Evolutionary conservation across 768 basidiomycete genomes (phyloP), one percentile per base, ranked within the genome.

Genomic region (Hortiboletus campestris): DNA sequence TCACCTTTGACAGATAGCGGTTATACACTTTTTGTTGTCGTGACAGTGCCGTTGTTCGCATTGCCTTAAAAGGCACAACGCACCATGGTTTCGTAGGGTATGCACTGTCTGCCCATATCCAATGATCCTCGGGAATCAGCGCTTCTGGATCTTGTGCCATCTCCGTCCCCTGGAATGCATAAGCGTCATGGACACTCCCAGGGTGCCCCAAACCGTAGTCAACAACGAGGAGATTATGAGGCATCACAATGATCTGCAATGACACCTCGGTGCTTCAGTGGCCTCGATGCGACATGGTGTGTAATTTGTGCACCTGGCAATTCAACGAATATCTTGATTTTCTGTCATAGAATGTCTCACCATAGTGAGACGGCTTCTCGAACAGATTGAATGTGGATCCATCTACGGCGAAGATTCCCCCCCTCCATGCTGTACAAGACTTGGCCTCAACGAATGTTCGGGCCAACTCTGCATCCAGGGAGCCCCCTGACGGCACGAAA

Each of bases 61-160:
- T 28, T 1, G 5, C 41, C 32, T 59, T 59, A 2, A 59, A 56
- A 3, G 49, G 54, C 1, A 56, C 19, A 0, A 56, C 40, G 28
- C 57, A 56, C 57, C 57, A 62, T 3, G 34, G 14, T 14, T 42
- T 38, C 6, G 14, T 45, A 16, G 61, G 48, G 19, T 64, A 64
- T 17, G 61, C 51, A 2, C 47, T 64, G 10, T 64, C 51, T 0
- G 25, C 60, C 57, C 57, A 63, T 0, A 63, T 51, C 55, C 58
- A 63, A 14, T 63, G 49, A 0, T 20, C 36, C 3, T 39, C 19
- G 0, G 39, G 25, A 3, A 63, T 46, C 14, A 47, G 11, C 0
- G 0, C 3, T 0, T 42, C 38, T 1, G 32, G 31, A 0, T 56
- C 28, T 3, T 56, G n/a, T 8, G 36, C 35, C 0, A 63, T 20